Percentiles rank a stretch among this genome's conserved stretches.
These are phyloP conservation scores for Dictyostelium citrinum DNA, from an alignment of 78 protist genomes.

Conservation along the genomic window DNA sequence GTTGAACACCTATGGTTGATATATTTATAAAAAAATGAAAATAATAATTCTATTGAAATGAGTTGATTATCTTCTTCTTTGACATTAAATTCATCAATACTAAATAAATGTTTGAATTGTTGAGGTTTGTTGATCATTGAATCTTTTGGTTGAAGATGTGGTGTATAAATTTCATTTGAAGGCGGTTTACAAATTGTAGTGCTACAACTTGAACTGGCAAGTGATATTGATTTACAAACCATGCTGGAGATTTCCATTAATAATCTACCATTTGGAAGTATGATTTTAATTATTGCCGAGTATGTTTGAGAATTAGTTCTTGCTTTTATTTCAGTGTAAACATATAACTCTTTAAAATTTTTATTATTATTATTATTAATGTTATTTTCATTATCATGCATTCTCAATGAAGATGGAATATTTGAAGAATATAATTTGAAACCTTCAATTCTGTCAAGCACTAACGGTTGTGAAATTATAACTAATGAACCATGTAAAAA, in stretches of 20 bases:
- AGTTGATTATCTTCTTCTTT: background rate
- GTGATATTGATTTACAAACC: background rate
- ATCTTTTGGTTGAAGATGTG: background rate
- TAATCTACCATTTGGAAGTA: background rate
- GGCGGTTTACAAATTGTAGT: background rate
- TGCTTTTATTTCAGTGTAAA: background rate
- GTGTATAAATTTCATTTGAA: background rate
- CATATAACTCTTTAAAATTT: background rate
- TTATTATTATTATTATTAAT: background rate
- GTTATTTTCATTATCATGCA: background rate
- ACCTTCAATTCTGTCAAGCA: slow-evolving; percentile 38
- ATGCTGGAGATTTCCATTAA: background rate
- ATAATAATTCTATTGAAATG: background rate
- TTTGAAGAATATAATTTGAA: slow-evolving; percentile 5
- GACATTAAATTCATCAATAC: background rate
- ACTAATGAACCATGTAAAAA: slow-evolving; percentile 30
- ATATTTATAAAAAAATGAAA: background rate
- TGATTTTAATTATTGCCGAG: background rate
- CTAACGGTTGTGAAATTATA: background rate
- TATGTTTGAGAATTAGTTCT: background rate
- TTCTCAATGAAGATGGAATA: background rate
- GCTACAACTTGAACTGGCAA: background rate
- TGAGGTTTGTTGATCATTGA: background rate
- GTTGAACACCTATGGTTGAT: background rate
- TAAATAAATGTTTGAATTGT: background rate